phyloP scores from a whole-genome alignment of 441 rosid genomes.

The Gossypium schwendimanii region DNA sequence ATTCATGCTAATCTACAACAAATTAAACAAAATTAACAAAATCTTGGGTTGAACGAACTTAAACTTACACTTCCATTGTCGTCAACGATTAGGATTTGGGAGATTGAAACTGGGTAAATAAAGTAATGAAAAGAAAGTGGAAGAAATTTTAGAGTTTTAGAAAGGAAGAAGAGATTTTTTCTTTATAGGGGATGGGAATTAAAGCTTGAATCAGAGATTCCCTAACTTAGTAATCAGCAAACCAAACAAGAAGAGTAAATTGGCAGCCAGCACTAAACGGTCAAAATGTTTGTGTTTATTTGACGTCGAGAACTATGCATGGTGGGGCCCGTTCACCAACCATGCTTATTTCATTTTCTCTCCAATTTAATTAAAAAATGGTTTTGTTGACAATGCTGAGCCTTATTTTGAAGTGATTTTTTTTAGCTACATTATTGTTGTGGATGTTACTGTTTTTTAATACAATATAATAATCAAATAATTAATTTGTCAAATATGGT shows the following conservation, averaged over 20 bases:
- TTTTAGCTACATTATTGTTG: too few species aligned
- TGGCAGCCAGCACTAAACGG: not conserved
- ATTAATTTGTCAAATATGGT: not conserved
- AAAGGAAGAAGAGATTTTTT: not conserved
- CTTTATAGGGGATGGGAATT: not conserved
- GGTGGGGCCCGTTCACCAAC: not conserved
- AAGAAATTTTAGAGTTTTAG: not conserved
- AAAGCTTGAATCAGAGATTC: not conserved
- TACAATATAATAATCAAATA: not conserved
- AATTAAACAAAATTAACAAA: not conserved
- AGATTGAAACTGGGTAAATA: not conserved
- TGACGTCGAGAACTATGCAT: not conserved
- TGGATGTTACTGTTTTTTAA: not conserved
- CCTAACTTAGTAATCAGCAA: not conserved
- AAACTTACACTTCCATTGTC: conserved; percentile 17
- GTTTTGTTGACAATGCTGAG: too few species aligned
- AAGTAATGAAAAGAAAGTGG: not conserved
- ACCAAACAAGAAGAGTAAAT: not conserved
- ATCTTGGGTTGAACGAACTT: not conserved
- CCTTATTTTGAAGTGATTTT: too few species aligned
- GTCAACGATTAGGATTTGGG: not conserved
- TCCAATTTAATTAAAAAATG: too few species aligned
- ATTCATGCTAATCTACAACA: not conserved
- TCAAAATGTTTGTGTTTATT: not conserved
- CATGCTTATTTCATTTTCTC: too few species aligned